These are phyloP conservation scores for Platanthera zijinensis DNA, from an alignment of 106 monocot species.

Conservation along the genomic window DNA sequence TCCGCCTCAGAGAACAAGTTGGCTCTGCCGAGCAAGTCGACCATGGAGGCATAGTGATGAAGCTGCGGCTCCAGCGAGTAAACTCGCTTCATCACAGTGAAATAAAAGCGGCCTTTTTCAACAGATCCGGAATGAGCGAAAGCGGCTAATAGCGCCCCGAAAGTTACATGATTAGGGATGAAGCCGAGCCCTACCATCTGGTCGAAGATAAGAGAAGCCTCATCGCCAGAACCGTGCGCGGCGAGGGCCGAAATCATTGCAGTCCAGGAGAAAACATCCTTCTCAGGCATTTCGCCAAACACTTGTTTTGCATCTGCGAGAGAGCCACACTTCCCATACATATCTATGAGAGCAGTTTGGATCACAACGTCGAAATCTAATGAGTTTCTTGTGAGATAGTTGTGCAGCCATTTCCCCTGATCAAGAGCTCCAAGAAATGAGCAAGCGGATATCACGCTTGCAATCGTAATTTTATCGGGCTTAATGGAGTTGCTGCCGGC, in stretches of 20 bases:
- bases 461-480: constrained; percentile 36
- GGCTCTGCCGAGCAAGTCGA: constrained; percentile 38
- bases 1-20: constrained; percentile 36
- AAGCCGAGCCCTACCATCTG: constrained; percentile 24
- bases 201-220: constrained; percentile 21
- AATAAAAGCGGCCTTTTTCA: constrained; percentile 26
- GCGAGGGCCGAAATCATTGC: constrained; percentile 38
- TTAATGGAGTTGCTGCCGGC: background rate
- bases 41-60: constrained; percentile 41
- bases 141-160: constrained; percentile 33
- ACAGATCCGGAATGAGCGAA: constrained; percentile 37
- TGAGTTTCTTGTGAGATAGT: constrained; percentile 21
- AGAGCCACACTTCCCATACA: constrained; percentile 51
- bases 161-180: constrained; percentile 35
- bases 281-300: constrained; percentile 21
- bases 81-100: constrained; percentile 19
- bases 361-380: constrained; percentile 33
- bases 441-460: constrained; percentile 31
- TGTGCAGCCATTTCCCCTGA: constrained; percentile 39
- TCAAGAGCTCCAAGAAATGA: constrained; percentile 42
- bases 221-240: constrained; percentile 23
- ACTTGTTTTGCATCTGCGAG: constrained; percentile 26
- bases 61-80: constrained; percentile 26
- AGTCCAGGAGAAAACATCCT: constrained; percentile 44
- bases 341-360: constrained; percentile 36